A percentile compares a stretch with the other conserved stretches of the same genome.
Evolutionary conservation across 495 filamentous ascomycete species (phyloP).

Genomic region (Parmelia sp.): DNA sequence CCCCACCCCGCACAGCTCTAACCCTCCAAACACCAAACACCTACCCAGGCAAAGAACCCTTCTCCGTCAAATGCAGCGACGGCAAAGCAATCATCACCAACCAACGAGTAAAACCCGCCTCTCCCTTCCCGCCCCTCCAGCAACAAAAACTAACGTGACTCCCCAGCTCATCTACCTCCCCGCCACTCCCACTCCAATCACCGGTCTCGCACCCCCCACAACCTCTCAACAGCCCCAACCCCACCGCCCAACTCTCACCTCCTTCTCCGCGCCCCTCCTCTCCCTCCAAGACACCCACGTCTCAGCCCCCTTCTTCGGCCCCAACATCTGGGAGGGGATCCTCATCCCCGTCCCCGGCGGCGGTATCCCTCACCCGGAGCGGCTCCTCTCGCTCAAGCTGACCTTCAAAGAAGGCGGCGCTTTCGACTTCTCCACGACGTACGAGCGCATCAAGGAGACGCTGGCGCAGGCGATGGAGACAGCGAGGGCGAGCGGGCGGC

Average conservation of each 20-base stretch:
- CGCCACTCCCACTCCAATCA: constrained; percentile 49
- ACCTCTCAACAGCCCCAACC: neutral
- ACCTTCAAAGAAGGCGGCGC: constrained; percentile 93
- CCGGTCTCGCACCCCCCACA: neutral
- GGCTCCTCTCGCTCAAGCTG: constrained; percentile 69
- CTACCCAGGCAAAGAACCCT: constrained; percentile 49
- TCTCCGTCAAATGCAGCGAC: constrained; percentile 52
- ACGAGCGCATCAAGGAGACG: constrained; percentile 77
- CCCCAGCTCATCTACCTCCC: constrained; percentile 83
- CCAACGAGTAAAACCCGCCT: constrained; percentile 57
- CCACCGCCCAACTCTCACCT: constrained; percentile 50
- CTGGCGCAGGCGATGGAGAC: constrained; percentile 72
- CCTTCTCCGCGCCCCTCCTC: constrained; percentile 82
- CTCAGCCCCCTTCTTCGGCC: constrained; percentile 88
- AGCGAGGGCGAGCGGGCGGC: constrained; percentile 44
- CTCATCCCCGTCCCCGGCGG: constrained; percentile 76
- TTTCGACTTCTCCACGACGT: constrained; percentile 80
- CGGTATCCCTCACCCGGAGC: constrained; percentile 70
- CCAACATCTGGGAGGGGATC: constrained; percentile 80
- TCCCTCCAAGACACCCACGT: constrained; percentile 85
- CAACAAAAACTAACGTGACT: constrained; percentile 14
- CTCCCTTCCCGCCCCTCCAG: neutral
- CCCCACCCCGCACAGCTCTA: constrained; percentile 63
- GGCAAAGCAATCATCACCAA: constrained; percentile 80
- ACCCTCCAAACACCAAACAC: constrained; percentile 54